These are phyloP conservation scores for Tephrocybe rancida DNA, from an alignment of 768 basidiomycete species.

Conservation along the genomic window DNA sequence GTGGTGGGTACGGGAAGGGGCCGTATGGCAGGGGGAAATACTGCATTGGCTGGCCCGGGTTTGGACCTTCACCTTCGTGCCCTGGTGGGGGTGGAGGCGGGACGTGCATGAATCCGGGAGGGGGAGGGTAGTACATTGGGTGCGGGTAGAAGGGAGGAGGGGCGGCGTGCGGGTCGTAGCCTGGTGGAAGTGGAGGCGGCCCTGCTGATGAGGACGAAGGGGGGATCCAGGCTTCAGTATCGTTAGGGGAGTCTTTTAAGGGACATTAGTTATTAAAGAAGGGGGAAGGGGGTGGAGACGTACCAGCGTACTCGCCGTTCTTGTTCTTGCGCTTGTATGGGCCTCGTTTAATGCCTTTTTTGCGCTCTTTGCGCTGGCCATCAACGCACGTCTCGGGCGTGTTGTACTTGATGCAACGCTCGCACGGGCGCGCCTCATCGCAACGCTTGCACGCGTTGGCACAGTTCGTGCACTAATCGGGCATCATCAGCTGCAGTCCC, in stretches of 20 bases:
- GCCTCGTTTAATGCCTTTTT: slow-evolving; percentile 87
- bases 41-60: not conserved
- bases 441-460: slow-evolving; percentile 89
- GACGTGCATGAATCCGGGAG: slow-evolving; percentile 33
- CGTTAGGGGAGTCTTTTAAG: not conserved
- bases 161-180: slow-evolving; percentile 31
- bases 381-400: slow-evolving; percentile 79
- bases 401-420: slow-evolving; percentile 89
- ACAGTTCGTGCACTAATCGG: slow-evolving; percentile 75
- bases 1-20: not conserved
- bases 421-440: slow-evolving; percentile 86
- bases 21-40: not conserved
- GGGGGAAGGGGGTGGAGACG: not conserved
- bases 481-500: not conserved
- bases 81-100: slow-evolving; percentile 18
- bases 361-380: slow-evolving; percentile 91
- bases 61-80: not conserved
- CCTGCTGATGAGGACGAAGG: not conserved
- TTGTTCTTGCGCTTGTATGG: slow-evolving; percentile 74
- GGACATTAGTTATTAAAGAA: not conserved
- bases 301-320: not conserved
- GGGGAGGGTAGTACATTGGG: slow-evolving; percentile 41
- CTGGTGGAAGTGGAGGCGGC: slow-evolving; percentile 25
- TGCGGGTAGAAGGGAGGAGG: slow-evolving; percentile 34
- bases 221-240: not conserved